Base-by-base conservation (phyloP, 108 stramenopile genomes). In the Schizochytrium sp. region DNA sequence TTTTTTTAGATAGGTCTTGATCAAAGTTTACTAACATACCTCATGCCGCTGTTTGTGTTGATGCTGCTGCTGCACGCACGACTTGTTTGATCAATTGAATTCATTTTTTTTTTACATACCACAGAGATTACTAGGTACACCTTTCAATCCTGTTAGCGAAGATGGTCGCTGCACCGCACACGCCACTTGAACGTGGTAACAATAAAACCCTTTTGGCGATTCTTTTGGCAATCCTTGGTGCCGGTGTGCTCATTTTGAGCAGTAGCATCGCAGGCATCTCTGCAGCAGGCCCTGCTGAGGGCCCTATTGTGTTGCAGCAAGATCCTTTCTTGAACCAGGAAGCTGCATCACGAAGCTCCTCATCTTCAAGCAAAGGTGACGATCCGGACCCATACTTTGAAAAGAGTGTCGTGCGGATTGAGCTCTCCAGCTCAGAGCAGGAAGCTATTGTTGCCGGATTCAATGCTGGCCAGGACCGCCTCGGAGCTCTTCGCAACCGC, bases 321-420 rank as follows among this genome's bases (percentile, higher is more conserved):
- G 59, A 28, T 28, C 28, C 28, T 28, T 28, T 28, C 28, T 28
- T 28, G 28, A 28, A 28, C 28, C 28, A 28, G 28, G 28, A 28
- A 28, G 28, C 28, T 28, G 28, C 28, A 28, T 28, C 28, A 28
- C 28, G 28, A 28, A 28, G 28, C 28, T 28, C 28, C 28, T 28
- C 28, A 28, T 28, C 28, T 28, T 28, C 28, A 28, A 28, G 44
- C 19, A 44, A 69, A 8, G 64, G 44, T 38, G 64, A 69, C 64
- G 64, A 69, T 3, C 42, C 28, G 19, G 64, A 69, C 28, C 64
- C 64, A 5, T 69, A 69, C 64, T 44, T 69, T 69, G 64, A 69
- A 69, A 69, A 69, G 64, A 44, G 64, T 15, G 28, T 69, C 64
- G 64, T 69, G 7, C 64, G 64, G 42, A 69, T 69, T 38, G 64